Base-by-base conservation (phyloP, 345 rosid species). In the Salix koriyanagi region DNA sequence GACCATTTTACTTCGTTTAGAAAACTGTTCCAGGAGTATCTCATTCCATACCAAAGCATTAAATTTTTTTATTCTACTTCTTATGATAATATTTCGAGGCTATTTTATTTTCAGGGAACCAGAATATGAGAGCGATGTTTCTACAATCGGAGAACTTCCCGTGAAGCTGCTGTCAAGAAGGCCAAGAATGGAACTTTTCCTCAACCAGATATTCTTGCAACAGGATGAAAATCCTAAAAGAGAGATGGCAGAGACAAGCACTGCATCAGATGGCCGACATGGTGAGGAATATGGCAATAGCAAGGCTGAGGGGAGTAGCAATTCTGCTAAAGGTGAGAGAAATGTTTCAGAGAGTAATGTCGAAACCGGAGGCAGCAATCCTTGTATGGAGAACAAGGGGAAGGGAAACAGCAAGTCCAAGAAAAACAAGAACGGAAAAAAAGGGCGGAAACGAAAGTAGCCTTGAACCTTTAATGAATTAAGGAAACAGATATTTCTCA, bases 91-190 rank as follows among this genome's bases (percentile, higher is more conserved):
- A 5, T 61, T 28, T 61, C 7, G 9, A 61, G 28, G 4, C 4
- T 23, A 61, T 13, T 19, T 19, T 75, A 46, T 46, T 14, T 61
- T 36, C 77, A 83, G 82, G 11, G 78, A 69, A n/a, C 32, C 4
- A 66, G 30, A 85, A 46, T 37, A 7, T 36, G 82, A 36, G 50
- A 62, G 32, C 9, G 42, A 28, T 34, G 15, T 74, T 44, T 25
- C 81, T 19, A 68, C n/a, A 19, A 26, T 80, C 1, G 36, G 36
- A 70, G 83, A 77, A 70, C 75, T 79, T 64, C 18, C 61, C 36
- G 75, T 36, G 46, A 70, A 65, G 73, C 7, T 80, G 62, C 77
- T 61, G 46, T 61, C 75, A 66, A 72, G 75, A 68, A 78, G 73
- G 71, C 37, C 75, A 25, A 42, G 25, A 42, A 7, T 76, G 28